Evolutionary conservation across 495 filamentous ascomycete genomes (phyloP), one percentile per base, ranked within the genome.

Genomic region (Penicillium cinerascens): DNA sequence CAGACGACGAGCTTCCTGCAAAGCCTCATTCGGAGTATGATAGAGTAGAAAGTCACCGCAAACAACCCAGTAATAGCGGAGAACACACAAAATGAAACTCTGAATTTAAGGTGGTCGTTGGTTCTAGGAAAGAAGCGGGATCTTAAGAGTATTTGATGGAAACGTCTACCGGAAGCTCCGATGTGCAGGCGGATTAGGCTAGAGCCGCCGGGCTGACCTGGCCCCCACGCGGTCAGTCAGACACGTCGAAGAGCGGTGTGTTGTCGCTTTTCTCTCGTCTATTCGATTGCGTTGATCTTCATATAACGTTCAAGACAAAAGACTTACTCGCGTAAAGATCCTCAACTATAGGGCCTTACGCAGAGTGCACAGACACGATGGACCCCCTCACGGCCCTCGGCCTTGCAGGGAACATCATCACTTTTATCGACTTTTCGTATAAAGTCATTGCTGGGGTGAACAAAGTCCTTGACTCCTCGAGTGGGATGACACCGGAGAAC

Each of bases 371-470:
- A 23, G 43, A 18, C 23, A n/a, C 22, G 2, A 77, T 76, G 74
- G 74, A 76, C 40, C 71, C 68, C 13, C 22, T 74, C 20, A 59
- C 73, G 1, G 67, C 69, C 4, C 61, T 76, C 47, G 63, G 72
- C 16, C 49, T 76, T 25, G 72, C 64, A 1, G 58, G 60, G 22
- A 67, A 55, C 13, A 61, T 75, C 38, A 33, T 76, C 9, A 47
- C 61, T 25, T 76, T 78, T 22, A 51, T 78, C 16, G 66, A 71
- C 41, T 69, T 75, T 49, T 60, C 65, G 21, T 57, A 50, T 9
- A 68, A 69, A 50, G 33, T 70, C 1, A 23, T 74, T 20, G 25
- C 47, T 2, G 50, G 49, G 17, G 57, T 56, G 5, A 55, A 59
- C 18, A 44, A 68, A 29, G 58, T 78, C 6, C 63, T 65, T 38